phyloP scores from a whole-genome alignment of 192 early-diverging fungal species.

The Blastocladiella britannica region DNA sequence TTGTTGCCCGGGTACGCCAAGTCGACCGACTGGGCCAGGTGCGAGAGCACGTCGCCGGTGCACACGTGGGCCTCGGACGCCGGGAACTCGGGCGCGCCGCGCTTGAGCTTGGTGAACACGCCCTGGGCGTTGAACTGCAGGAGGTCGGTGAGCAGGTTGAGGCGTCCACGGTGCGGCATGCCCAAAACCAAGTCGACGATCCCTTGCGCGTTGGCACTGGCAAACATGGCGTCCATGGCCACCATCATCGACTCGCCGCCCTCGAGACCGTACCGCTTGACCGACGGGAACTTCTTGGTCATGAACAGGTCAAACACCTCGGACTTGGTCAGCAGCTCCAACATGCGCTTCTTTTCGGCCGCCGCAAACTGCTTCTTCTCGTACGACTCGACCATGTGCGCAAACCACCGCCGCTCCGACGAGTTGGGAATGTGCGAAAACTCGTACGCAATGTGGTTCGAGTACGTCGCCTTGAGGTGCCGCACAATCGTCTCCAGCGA shows the following conservation, averaged over 20 bases:
- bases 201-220: constrained; percentile 34
- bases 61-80: constrained; percentile 32
- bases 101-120: constrained; percentile 84
- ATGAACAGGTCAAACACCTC: constrained; percentile 93
- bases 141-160: constrained; percentile 78
- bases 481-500: constrained; percentile 42
- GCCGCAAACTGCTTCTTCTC: constrained; percentile 27
- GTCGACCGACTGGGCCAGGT: constrained; percentile 60
- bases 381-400: constrained; percentile 57
- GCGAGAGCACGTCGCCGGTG: constrained; percentile 79
- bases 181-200: constrained; percentile 69
- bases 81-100: constrained; percentile 83
- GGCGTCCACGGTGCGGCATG: constrained; percentile 91
- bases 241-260: constrained; percentile 92
- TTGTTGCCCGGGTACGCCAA: constrained; percentile 41
- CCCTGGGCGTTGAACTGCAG: constrained; percentile 56
- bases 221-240: constrained; percentile 69
- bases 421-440: constrained; percentile 77
- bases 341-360: constrained; percentile 52
- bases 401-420: constrained; percentile 75
- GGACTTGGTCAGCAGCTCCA: constrained; percentile 36
- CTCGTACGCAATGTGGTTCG: constrained; percentile 78
- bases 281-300: constrained; percentile 86
- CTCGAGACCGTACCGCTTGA: constrained; percentile 91
- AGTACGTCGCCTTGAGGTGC: constrained; percentile 51